Evolutionary conservation across 331 rosid genomes (phyloP), one percentile per base, ranked within the genome.

Genomic region (Stylosanthes scabra): DNA sequence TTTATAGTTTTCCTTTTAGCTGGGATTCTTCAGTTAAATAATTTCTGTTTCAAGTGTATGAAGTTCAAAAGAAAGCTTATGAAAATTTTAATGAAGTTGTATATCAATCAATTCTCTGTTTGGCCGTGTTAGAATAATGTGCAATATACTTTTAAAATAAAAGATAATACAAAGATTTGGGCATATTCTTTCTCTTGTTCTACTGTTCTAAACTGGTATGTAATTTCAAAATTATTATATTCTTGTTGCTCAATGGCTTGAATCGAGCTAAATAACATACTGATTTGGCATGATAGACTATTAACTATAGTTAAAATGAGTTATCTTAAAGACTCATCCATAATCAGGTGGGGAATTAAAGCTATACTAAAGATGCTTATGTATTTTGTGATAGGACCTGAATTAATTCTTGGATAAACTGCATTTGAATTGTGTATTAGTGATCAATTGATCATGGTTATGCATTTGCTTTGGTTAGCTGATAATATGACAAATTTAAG

Each of bases 261-360:
- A 31, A 28, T 27, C 13, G 57, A 57, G 42, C n/a, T 16, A 12
- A 25, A 20, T 39, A 28, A 3, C 15, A 13, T 51, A 5, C 40
- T 60, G 71, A 41, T 60, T 72, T 68, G 50, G 52, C 49, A 12
- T 31, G 56, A 39, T n/a, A 42, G 64, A 50, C 41, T 12, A n/a
- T 50, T 49, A 20, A 28, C 56, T 59, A 59, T 41, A 40, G 50
- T 59, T 31, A 31, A 31, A 2, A 31, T 31, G 57, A 51, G 57
- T 51, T 68, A 37, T 10, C 62, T 51, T 68, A 41, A 52, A 10
- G 52, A 50, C 42, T 41, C 42, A 27, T 40, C 63, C 37, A 25
- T 74, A 39, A 25, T 13, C 37, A 25, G 42, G 13, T 51, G 29
- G 57, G 16, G 16, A 51, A 6, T 51, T n/a, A 37, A 52, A 28